A percentile compares a stretch with the other conserved stretches of the same genome.
phyloP scores from a whole-genome alignment of 2,329 filamentous ascomycete species.

The Aspergillus proliferans region DNA sequence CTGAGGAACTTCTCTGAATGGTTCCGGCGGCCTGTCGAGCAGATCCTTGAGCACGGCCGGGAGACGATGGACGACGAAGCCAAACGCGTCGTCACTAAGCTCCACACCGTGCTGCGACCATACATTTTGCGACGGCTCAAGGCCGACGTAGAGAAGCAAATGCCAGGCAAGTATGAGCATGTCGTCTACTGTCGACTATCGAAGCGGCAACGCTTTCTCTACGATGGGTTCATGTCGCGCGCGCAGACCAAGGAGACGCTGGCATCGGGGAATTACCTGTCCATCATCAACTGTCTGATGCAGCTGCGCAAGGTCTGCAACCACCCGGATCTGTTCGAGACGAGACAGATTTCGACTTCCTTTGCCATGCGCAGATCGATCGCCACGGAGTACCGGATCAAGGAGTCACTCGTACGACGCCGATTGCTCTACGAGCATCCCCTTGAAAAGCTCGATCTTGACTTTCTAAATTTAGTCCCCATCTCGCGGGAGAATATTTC shows the following conservation, averaged over 20 bases:
- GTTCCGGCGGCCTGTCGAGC: constrained; percentile 90
- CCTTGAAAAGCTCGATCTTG: constrained; percentile 61
- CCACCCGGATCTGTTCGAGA: constrained; percentile 93
- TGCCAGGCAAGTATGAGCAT: constrained; percentile 96
- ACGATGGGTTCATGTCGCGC: constrained; percentile 90
- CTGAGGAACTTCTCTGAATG: constrained; percentile 94
- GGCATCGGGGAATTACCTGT: constrained; percentile 89
- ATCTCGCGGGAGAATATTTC: constrained; percentile 64
- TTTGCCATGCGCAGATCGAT: constrained; percentile 84
- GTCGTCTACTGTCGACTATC: constrained; percentile 93
- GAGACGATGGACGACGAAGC: constrained; percentile 94
- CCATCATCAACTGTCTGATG: constrained; percentile 98
- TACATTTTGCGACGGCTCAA: constrained; percentile 88
- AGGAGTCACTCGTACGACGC: constrained; percentile 63
- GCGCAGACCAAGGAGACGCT: constrained; percentile 84
- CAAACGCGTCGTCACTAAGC: constrained; percentile 80
- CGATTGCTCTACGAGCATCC: constrained; percentile 57
- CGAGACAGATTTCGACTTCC: constrained; percentile 91
- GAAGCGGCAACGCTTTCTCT: constrained; percentile 89
- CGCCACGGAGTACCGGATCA: constrained; percentile 64
- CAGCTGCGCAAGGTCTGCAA: constrained; percentile 97
- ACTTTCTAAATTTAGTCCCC: constrained; percentile 74
- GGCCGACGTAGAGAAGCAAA: constrained; percentile 96
- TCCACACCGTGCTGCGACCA: constrained; percentile 88
- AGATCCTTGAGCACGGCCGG: constrained; percentile 89